A percentile compares a stretch with the other conserved stretches of the same genome.
Conservation (phyloP, 805 yeast genomes). For the Kregervanrija delftensis region DNA sequence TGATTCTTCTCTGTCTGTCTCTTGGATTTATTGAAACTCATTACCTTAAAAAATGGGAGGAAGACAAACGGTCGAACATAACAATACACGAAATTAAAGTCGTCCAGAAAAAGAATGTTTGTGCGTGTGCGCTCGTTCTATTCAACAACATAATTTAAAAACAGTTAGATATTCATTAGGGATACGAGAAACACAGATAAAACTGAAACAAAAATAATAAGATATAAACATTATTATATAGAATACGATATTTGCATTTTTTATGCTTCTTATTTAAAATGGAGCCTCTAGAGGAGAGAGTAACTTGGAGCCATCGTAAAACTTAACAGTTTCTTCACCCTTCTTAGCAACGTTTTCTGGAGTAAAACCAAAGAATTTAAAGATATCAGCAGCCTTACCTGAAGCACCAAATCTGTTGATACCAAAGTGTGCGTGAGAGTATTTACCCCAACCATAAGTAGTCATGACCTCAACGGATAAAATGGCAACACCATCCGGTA, state of each 20-base stretch:
- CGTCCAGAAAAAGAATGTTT: too few species aligned
- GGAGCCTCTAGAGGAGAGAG: slow-evolving; percentile 77
- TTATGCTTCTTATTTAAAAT: slow-evolving; percentile 36
- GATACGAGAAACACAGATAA: too few species aligned
- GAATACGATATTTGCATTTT: too few species aligned
- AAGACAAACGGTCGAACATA: too few species aligned
- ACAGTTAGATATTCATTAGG: too few species aligned
- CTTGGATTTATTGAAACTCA: slow-evolving; percentile 15
- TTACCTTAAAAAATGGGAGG: not conserved
- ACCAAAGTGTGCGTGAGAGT: slow-evolving; percentile 95
- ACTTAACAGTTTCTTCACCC: slow-evolving; percentile 71
- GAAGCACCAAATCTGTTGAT: slow-evolving; percentile 95
- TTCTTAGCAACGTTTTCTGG: slow-evolving; percentile 88
- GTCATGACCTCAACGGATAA: slow-evolving; percentile 91
- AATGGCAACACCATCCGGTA: slow-evolving; percentile 94
- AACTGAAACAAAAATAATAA: too few species aligned
- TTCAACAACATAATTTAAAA: too few species aligned
- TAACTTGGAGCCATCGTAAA: slow-evolving; percentile 71
- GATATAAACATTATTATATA: too few species aligned
- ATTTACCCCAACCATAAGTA: slow-evolving; percentile 87
- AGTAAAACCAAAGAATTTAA: slow-evolving; percentile 82
- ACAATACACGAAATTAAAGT: too few species aligned
- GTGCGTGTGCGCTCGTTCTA: too few species aligned
- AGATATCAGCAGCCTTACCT: slow-evolving; percentile 79
- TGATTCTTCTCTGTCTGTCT: slow-evolving; percentile 43